phyloP scores from a whole-genome alignment of 2,329 filamentous ascomycete genomes.

The Fusarium incarnatum region DNA sequence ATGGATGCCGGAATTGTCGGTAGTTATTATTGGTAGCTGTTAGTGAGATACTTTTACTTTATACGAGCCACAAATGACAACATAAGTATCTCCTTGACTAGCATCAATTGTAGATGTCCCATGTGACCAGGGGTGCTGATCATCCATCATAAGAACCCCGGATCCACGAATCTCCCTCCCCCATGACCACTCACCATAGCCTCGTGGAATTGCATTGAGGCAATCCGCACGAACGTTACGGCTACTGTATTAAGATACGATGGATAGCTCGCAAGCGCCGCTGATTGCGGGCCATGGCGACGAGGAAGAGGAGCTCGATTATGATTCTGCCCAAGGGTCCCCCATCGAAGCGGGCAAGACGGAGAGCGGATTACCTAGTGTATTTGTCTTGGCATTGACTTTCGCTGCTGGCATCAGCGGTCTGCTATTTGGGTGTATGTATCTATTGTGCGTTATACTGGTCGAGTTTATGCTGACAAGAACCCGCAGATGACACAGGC shows the following conservation, averaged over 20 bases:
- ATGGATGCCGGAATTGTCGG: neutral
- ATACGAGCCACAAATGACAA: rapidly evolving
- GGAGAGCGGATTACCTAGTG: constrained; percentile 52
- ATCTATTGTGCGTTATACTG: neutral
- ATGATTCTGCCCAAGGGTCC: constrained; percentile 46
- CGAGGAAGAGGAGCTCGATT: constrained; percentile 52
- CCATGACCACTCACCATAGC: constrained; percentile 30
- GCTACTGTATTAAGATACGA: constrained; percentile 30
- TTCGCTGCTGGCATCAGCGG: constrained; percentile 75
- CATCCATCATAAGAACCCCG: constrained; percentile 35
- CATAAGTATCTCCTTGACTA: constrained; percentile 5
- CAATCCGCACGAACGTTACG: neutral
- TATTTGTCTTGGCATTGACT: constrained; percentile 71
- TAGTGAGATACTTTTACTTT: constrained; percentile 32
- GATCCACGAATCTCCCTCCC: constrained; percentile 15
- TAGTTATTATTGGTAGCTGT: neutral
- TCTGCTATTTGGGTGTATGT: constrained; percentile 74
- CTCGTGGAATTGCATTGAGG: constrained; percentile 27
- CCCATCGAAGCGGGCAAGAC: constrained; percentile 47
- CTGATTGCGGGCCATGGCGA: constrained; percentile 51
- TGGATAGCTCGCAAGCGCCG: constrained; percentile 55
- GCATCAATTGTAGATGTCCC: constrained; percentile 12
- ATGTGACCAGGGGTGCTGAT: constrained; percentile 45
- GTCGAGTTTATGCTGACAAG: constrained; percentile 6
- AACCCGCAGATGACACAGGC: constrained; percentile 69